A percentile compares a stretch with the other conserved stretches of the same genome.
Evolutionary conservation across 306 rosid species (phyloP).

Genomic region (Cicer judaicum): DNA sequence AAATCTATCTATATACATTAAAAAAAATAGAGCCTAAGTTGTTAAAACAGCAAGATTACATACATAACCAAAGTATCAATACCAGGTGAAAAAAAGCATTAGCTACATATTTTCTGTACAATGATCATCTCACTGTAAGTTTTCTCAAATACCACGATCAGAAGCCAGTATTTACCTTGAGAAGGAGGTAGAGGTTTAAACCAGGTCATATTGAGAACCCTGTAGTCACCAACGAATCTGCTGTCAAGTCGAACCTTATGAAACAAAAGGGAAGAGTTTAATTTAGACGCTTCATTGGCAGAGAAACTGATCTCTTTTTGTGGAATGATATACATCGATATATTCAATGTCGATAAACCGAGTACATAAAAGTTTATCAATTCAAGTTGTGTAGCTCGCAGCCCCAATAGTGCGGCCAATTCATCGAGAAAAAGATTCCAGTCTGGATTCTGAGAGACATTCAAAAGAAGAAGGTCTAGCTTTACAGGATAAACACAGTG

Average conservation of each 20-base stretch:
- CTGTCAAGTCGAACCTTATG: slow-evolving; percentile 74
- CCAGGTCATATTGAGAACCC: slow-evolving; percentile 84
- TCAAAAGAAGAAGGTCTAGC: slow-evolving; percentile 88
- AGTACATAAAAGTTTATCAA: slow-evolving; percentile 79
- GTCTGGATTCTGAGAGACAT: slow-evolving; percentile 74
- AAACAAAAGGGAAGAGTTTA: slow-evolving; percentile 72
- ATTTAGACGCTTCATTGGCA: slow-evolving; percentile 61
- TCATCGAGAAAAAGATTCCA: slow-evolving; percentile 67
- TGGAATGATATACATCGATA: slow-evolving; percentile 92
- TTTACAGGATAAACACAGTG: slow-evolving; percentile 91
- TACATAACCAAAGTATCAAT: slow-evolving; percentile 2
- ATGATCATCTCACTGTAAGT: slow-evolving; percentile 22
- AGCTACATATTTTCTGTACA: not conserved
- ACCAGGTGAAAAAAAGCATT: not conserved
- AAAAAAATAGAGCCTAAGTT: slow-evolving; percentile 2
- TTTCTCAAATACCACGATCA: slow-evolving; percentile 12
- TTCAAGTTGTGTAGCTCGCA: slow-evolving; percentile 70
- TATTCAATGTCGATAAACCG: slow-evolving; percentile 65
- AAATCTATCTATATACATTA: slow-evolving; percentile 13
- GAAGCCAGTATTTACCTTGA: slow-evolving; percentile 58
- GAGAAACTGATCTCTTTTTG: slow-evolving; percentile 75
- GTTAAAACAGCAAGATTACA: slow-evolving; percentile 6
- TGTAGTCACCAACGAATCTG: slow-evolving; percentile 78
- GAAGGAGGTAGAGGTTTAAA: slow-evolving; percentile 79
- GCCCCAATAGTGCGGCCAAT: slow-evolving; percentile 72